These are phyloP conservation scores for Botrytis galanthina DNA, from an alignment of 2,329 filamentous ascomycete genomes.

Conservation along the genomic window DNA sequence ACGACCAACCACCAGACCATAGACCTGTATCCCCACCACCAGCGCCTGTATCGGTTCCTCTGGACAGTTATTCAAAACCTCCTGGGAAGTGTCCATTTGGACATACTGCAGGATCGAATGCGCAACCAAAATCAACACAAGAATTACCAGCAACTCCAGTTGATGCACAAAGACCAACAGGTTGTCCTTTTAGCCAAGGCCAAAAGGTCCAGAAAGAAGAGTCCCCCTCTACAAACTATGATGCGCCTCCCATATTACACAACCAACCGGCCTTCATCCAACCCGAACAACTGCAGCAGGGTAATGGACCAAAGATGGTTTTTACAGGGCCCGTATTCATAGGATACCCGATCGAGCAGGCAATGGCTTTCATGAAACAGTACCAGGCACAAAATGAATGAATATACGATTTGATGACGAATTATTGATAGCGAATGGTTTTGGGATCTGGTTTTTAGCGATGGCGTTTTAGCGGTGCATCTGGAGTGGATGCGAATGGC, in stretches of 20 bases:
- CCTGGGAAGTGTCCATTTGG: conserved; percentile 39
- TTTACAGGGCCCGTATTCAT: conserved; percentile 95
- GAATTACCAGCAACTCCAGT: not conserved
- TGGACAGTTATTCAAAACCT: conserved; percentile 30
- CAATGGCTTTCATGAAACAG: conserved; percentile 68
- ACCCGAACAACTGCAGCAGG: conserved; percentile 37
- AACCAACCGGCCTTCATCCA: conserved; percentile 55
- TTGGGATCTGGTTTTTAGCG: conserved; percentile 10
- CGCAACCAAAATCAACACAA: not conserved
- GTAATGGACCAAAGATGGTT: conserved; percentile 63
- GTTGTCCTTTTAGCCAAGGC: conserved; percentile 52
- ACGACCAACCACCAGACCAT: conserved; percentile 43
- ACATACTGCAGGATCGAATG: conserved; percentile 36
- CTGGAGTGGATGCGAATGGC: not conserved
- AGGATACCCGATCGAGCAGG: conserved; percentile 81
- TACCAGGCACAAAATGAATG: conserved; percentile 29
- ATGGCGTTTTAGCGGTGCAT: conserved; percentile 9
- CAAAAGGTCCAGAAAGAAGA: conserved; percentile 23
- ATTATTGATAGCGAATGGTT: not conserved
- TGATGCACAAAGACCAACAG: conserved; percentile 27
- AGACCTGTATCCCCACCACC: conserved; percentile 56
- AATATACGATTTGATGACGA: conserved; percentile 1
- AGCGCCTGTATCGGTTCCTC: conserved; percentile 44
- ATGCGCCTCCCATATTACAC: conserved; percentile 33
- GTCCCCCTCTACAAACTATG: conserved; percentile 12